phyloP scores from a whole-genome alignment of 2,329 filamentous ascomycete genomes.

The Talaromyces sp. region DNA sequence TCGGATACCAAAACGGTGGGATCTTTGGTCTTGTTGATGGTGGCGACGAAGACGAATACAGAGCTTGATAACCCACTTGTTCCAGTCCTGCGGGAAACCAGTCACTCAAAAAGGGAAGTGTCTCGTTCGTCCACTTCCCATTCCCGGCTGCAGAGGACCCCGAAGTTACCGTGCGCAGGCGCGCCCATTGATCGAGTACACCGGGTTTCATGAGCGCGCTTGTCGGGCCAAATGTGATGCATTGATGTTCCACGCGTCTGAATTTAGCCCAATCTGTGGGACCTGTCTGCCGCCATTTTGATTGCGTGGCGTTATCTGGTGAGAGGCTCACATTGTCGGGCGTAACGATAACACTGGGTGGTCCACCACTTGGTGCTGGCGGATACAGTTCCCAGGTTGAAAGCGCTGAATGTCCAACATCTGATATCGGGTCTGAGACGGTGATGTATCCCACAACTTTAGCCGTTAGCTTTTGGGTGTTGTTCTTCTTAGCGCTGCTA shows the following conservation, averaged over 20 bases:
- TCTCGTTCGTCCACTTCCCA: slow-evolving; percentile 59
- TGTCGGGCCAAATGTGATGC: slow-evolving; percentile 46
- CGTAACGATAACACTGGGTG: slow-evolving; percentile 24
- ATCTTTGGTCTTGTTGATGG: slow-evolving; percentile 13
- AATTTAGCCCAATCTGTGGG: slow-evolving; percentile 31
- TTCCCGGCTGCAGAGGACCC: not conserved
- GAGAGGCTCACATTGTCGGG: slow-evolving; percentile 2
- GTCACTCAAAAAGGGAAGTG: slow-evolving; percentile 65
- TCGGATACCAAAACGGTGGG: slow-evolving; percentile 67
- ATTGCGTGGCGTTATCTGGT: not conserved
- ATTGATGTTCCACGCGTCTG: slow-evolving; percentile 49
- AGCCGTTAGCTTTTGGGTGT: slow-evolving; percentile 42
- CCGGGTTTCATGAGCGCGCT: slow-evolving; percentile 21
- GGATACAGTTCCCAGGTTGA: slow-evolving; percentile 55
- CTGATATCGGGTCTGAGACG: slow-evolving; percentile 58
- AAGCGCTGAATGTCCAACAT: slow-evolving; percentile 55
- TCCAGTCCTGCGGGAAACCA: slow-evolving; percentile 60
- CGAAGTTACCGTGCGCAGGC: slow-evolving; percentile 48
- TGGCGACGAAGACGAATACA: slow-evolving; percentile 26
- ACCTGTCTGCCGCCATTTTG: slow-evolving; percentile 6
- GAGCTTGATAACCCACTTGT: slow-evolving; percentile 25
- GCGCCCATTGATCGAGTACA: slow-evolving; percentile 64
- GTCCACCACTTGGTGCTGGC: slow-evolving; percentile 33
- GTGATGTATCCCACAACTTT: slow-evolving; percentile 65
- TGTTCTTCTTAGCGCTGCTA: slow-evolving; percentile 18